Percentiles rank a stretch among this genome's conserved stretches.
Evolutionary conservation across 768 basidiomycete species (phyloP).

Genomic region (Suillus hirtellus): DNA sequence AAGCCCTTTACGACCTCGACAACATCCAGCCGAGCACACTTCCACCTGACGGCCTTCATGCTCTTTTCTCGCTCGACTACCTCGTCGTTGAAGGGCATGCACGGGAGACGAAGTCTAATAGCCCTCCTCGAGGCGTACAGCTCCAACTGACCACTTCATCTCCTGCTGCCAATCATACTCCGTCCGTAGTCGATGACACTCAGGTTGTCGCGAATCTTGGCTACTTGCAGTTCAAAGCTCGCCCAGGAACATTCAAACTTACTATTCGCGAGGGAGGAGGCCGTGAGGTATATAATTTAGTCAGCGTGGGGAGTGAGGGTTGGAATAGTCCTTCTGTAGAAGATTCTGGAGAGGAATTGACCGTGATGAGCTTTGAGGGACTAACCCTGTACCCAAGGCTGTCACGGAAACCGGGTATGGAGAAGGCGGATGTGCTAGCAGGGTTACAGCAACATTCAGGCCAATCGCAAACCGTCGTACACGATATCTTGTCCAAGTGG

Average conservation of each 20-base stretch:
- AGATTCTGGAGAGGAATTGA: conserved; percentile 70
- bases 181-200: conserved; percentile 71
- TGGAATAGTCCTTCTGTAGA: conserved; percentile 79
- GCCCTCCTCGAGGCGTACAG: conserved; percentile 88
- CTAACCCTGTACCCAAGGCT: conserved; percentile 86
- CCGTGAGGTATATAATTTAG: conserved; percentile 75
- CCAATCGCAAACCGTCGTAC: conserved; percentile 43
- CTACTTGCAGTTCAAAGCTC: conserved; percentile 93
- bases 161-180: conserved; percentile 34
- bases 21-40: conserved; percentile 85
- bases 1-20: conserved; percentile 90
- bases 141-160: conserved; percentile 67
- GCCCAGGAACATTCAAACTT: conserved; percentile 83
- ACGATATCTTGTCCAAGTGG: conserved; percentile 53
- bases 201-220: conserved; percentile 93
- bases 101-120: conserved; percentile 61
- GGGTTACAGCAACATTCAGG: conserved; percentile 37
- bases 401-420: conserved; percentile 70
- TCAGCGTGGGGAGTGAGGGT: conserved; percentile 87
- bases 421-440: conserved; percentile 75
- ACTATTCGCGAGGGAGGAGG: conserved; percentile 84
- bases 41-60: conserved; percentile 62
- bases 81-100: conserved; percentile 95
- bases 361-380: conserved; percentile 88
- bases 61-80: conserved; percentile 86